Conservation (phyloP, 2,329 filamentous ascomycete genomes). For the Colletotrichum tofieldiae region DNA sequence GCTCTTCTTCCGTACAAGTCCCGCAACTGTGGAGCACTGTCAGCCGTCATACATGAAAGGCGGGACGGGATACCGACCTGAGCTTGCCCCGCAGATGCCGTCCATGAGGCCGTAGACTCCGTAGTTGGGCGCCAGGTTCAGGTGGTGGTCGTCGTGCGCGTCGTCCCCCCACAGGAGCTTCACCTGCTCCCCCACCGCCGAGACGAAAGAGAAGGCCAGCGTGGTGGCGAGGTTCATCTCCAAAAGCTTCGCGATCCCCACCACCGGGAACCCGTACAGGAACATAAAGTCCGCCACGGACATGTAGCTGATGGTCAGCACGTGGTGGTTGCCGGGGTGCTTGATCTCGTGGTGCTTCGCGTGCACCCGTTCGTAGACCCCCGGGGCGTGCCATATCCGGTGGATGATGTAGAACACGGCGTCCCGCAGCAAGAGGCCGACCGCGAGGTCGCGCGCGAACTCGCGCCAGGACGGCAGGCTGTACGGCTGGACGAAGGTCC, state of each 20-base stretch:
- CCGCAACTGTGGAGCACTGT: background rate
- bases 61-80: background rate
- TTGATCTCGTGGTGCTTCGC: conserved; percentile 25
- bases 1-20: background rate
- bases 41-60: background rate
- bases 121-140: conserved; percentile 8
- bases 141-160: conserved; percentile 21
- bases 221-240: conserved; percentile 19
- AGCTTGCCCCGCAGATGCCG: conserved; percentile 1
- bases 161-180: conserved; percentile 28
- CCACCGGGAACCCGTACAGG: conserved; percentile 13
- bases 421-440: conserved; percentile 11
- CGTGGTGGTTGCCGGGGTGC: conserved; percentile 5
- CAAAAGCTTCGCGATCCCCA: conserved; percentile 2
- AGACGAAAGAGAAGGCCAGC: conserved; percentile 10
- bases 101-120: conserved; percentile 18
- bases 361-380: conserved; percentile 7
- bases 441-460: background rate
- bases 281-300: conserved; percentile 14
- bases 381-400: conserved; percentile 8
- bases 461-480: conserved; percentile 2
- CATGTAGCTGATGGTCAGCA: conserved; percentile 26
- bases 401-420: conserved; percentile 11
- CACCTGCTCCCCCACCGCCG: conserved; percentile 12
- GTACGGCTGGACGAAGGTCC: background rate